phyloP scores from a whole-genome alignment of 345 rosid genomes.

The Isatis tinctoria region DNA sequence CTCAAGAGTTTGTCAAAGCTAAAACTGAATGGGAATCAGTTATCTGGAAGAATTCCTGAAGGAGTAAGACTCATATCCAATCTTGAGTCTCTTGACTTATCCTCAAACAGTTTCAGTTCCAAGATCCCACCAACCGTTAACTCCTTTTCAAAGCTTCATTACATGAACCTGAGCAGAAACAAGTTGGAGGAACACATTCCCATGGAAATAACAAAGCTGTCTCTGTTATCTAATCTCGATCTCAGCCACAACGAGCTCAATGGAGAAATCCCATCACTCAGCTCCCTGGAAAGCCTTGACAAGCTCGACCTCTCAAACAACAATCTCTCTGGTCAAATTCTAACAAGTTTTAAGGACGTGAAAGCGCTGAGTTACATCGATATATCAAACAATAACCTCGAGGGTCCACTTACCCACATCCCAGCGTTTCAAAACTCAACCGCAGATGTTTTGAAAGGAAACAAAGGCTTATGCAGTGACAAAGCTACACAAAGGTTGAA shows the following conservation, averaged over 20 bases:
- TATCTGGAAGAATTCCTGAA: constrained; percentile 18
- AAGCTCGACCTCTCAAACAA: constrained; percentile 37
- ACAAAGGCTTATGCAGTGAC: constrained; percentile 35
- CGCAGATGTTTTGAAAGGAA: constrained; percentile 20
- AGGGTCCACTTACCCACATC: constrained; percentile 35
- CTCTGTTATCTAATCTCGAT: constrained; percentile 18
- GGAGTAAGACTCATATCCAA: constrained; percentile 4
- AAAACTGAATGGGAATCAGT: constrained; percentile 1
- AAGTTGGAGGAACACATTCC: constrained; percentile 26
- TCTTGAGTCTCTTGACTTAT: constrained; percentile 22
- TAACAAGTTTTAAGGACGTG: constrained; percentile 8
- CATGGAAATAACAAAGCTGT: constrained; percentile 23
- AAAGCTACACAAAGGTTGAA: neutral
- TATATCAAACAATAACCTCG: constrained; percentile 36
- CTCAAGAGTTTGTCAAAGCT: neutral
- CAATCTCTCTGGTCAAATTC: constrained; percentile 17
- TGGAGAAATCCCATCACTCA: constrained; percentile 31
- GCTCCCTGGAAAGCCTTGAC: constrained; percentile 23
- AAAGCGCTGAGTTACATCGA: constrained; percentile 18
- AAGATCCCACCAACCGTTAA: constrained; percentile 17
- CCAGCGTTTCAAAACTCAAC: constrained; percentile 25
- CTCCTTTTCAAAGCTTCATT: neutral
- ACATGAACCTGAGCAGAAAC: constrained; percentile 37
- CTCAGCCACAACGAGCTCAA: constrained; percentile 37
- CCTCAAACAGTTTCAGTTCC: constrained; percentile 22